Evolutionary conservation across 2,329 filamentous ascomycete species (phyloP), one percentile per base, ranked within the genome.

Genomic region (Fusarium graminum): DNA sequence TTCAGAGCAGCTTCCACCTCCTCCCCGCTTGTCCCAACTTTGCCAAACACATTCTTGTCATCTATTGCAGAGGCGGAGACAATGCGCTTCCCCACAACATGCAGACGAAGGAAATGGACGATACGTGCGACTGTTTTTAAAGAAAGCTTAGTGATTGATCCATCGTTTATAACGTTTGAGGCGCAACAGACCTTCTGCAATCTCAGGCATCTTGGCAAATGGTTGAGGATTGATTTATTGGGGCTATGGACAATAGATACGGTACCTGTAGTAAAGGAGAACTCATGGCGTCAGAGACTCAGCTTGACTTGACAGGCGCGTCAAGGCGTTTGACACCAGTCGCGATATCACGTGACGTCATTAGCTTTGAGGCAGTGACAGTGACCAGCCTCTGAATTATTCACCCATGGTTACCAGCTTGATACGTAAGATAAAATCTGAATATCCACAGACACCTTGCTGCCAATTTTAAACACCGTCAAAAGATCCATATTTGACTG

Each of bases 31-130:
- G 92, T 96, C 29, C 94, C 93, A 19, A 89, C 93, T 79, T 98
- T 97, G 70, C 94, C 93, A 78, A 94, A 99, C 7, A 99, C 86
- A 74, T 91, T 94, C 70, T 83, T 81, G 80, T 99, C 94, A 72
- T 97, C 90, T 64, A 90, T 85, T 13, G 92, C 90, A 25, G 85
- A 82, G 53, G 92, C 90, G 39, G 85, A 86, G 44, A 84, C 80
- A 62, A 99, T 89, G 11, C 85, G 91, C 80, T 92, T 95, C 55
- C 92, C 93, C 28, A 96, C 90, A n/a, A 97, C 85, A 77, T 93
- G 87, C 67, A 91, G 89, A 61, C 88, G 89, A 38, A 99, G 87
- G 76, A 90, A 96, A 76, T 97, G 91, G 47, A 96, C 92, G 68
- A 94, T 87, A 41, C 94, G 91, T 19, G 93, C 91, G 68, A 97